Evolutionary conservation across 352 stramenopile genomes (phyloP), one percentile per base, ranked within the genome.

Genomic region (Pythium myriotylum): DNA sequence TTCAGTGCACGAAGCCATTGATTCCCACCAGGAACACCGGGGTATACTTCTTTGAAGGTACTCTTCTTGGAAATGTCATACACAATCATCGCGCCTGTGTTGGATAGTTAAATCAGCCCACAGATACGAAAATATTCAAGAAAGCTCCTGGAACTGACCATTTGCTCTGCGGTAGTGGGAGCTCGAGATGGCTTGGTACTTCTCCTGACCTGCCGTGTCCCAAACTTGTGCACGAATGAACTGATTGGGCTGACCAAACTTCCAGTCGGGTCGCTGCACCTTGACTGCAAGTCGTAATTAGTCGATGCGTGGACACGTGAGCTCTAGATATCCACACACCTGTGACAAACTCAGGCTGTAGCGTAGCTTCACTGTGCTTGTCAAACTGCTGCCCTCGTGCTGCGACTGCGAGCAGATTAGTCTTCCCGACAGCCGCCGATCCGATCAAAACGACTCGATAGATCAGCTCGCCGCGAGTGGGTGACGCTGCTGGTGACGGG

Each of bases 381-480:
- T 87, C 68, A 46, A 87, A 86, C 68, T 86, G 76, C 57, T 80
- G 68, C 2, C 80, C 80, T 17, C 77, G 68, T 24, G 77, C 76
- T 0, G 77, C 80, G 14, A 89, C 77, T 0, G 68, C 75, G 26
- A 87, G 76, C 8, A 89, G 35, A 33, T 87, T 89, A 26, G 79
- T 89, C 46, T 89, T 89, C 1, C 79, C 77, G n/a, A 89, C 77
- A 16, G 75, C 77, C 1, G 74, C 74, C 0, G 77, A 86, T 12
- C 79, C 79, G 48, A 86, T 87, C 46, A 89, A 58, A 54, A 89
- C 79, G 65, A 89, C 67, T 48, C 85, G 85, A 72, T 87, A 87
- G 39, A 85, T 50, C 23, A 71, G 72, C 61, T 86, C 70, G 48
- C 68, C 62, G 17, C 59, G 42, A 29, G 67, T 72, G 58, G 74